Evolutionary conservation across 1,284 basidiomycete genomes (phyloP).

Genomic region (Leccinum subfulvum): DNA sequence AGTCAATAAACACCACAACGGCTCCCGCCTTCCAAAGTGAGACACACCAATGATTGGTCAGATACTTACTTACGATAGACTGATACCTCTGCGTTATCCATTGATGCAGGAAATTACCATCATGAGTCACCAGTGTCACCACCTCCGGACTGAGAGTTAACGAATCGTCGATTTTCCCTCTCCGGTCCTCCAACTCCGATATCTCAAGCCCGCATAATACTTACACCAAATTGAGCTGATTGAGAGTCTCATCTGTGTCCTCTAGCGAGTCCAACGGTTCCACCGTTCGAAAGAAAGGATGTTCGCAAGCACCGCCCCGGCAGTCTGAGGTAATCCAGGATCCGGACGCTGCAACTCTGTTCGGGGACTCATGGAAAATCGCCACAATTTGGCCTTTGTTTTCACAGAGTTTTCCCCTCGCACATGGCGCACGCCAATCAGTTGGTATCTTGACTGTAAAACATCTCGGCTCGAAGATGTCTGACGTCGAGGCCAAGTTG

Average conservation of each 20-base stretch:
- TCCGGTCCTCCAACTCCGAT: background rate
- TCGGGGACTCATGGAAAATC: constrained; percentile 35
- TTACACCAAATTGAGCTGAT: constrained; percentile 28
- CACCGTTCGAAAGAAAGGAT: constrained; percentile 30
- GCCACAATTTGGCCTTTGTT: background rate
- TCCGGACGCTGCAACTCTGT: constrained; percentile 25
- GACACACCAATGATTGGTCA: constrained; percentile 5
- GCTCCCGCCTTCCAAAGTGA: constrained; percentile 3
- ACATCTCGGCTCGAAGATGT: constrained; percentile 7
- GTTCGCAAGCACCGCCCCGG: constrained; percentile 38
- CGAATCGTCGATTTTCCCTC: background rate
- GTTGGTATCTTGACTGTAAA: background rate
- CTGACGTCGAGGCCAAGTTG: constrained; percentile 20
- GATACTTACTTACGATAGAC: too few species aligned
- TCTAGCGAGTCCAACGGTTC: constrained; percentile 29
- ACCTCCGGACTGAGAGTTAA: background rate
- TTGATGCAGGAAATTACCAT: constrained; percentile 2
- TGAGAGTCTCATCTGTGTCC: too few species aligned
- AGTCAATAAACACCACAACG: constrained; percentile 1
- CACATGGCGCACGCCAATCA: too few species aligned
- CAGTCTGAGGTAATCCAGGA: constrained; percentile 16
- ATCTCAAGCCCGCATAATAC: background rate
- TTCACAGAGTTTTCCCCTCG: too few species aligned
- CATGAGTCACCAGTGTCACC: constrained; percentile 4
- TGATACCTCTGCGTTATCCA: background rate